phyloP scores from a whole-genome alignment of 768 basidiomycete species.

The Boletus rex-veris region DNA sequence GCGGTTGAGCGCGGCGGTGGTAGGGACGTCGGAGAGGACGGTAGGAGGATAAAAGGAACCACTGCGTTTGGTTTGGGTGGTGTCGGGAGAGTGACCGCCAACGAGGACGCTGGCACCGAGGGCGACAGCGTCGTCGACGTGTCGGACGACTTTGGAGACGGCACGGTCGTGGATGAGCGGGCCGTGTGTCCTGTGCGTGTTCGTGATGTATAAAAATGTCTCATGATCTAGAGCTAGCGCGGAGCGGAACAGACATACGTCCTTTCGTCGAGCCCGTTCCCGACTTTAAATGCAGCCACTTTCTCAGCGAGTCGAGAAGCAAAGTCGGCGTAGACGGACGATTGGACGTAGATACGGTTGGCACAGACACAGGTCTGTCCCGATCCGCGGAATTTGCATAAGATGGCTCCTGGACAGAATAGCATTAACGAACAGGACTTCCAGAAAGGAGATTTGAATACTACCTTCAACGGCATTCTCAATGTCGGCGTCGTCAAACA shows the following conservation, averaged over 20 bases:
- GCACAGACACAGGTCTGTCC: constrained; percentile 89
- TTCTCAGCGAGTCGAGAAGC: constrained; percentile 80
- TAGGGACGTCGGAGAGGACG: constrained; percentile 80
- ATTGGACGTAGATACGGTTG: constrained; percentile 92
- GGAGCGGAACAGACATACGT: constrained; percentile 47
- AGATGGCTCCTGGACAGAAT: constrained; percentile 51
- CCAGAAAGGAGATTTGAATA: background rate
- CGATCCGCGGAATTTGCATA: constrained; percentile 74
- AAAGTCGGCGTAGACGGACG: constrained; percentile 88
- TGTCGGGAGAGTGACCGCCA: constrained; percentile 74
- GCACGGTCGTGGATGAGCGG: constrained; percentile 89
- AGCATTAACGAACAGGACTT: background rate
- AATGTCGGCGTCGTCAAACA: constrained; percentile 94
- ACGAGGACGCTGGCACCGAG: constrained; percentile 86
- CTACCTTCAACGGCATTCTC: constrained; percentile 85
- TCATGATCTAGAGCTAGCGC: background rate
- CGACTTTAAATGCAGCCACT: constrained; percentile 81
- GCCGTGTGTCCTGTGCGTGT: constrained; percentile 72
- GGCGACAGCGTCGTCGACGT: constrained; percentile 83
- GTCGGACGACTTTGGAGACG: constrained; percentile 77
- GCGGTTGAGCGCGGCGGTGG: constrained; percentile 55
- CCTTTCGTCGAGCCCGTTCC: constrained; percentile 77
- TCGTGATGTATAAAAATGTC: background rate
- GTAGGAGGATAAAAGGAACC: constrained; percentile 83
- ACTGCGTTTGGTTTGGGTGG: constrained; percentile 12